Evolutionary conservation across 1,139 yeast species (phyloP).

Genomic region (Zygoascus meyerae): DNA sequence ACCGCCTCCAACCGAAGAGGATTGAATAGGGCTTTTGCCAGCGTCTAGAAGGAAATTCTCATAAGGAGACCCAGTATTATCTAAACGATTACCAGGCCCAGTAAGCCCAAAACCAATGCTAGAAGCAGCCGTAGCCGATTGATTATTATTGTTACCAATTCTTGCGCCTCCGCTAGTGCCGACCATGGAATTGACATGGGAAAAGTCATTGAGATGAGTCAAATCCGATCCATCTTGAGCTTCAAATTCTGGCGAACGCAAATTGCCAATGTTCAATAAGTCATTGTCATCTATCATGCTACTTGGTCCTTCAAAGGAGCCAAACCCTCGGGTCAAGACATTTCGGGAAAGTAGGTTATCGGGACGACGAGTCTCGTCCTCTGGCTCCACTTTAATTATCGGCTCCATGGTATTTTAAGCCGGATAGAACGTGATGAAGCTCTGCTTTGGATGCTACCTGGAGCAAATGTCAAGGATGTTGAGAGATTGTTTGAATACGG

Average conservation of each 20-base stretch:
- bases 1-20: not conserved
- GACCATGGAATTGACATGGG: not conserved
- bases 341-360: slow-evolving; percentile 21
- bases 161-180: not conserved
- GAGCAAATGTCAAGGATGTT: no score
- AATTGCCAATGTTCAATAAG: slow-evolving; percentile 23
- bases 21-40: not conserved
- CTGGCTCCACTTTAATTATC: slow-evolving; percentile 7
- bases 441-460: no score
- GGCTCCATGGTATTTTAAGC: slow-evolving; percentile 4
- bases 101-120: not conserved
- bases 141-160: not conserved
- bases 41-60: slow-evolving; percentile 6
- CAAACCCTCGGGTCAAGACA: slow-evolving; percentile 27
- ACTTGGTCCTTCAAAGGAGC: slow-evolving; percentile 26
- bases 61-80: not conserved
- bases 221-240: not conserved
- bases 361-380: slow-evolving; percentile 5
- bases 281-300: slow-evolving; percentile 31
- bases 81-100: not conserved
- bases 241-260: slow-evolving; percentile 7
- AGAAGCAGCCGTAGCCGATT: not conserved
- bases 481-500: no score
- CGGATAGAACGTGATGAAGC: no score
- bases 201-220: slow-evolving; percentile 2